These are phyloP conservation scores for Helotiales sp. DNA, from an alignment of 2,329 filamentous ascomycete genomes.

Conservation along the genomic window DNA sequence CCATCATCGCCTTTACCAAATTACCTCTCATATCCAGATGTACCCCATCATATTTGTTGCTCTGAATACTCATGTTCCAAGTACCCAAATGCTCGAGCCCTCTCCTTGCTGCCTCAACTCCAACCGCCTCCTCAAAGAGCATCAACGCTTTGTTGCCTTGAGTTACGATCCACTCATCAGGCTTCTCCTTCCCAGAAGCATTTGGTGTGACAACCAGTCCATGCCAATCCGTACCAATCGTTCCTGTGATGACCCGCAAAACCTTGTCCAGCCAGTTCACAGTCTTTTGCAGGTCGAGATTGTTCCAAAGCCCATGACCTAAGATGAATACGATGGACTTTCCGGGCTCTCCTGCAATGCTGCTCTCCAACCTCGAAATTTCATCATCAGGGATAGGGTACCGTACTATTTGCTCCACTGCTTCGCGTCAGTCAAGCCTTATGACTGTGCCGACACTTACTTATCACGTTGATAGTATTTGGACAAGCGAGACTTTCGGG, in stretches of 20 bases:
- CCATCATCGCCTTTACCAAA: slow-evolving; percentile 50
- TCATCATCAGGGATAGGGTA: slow-evolving; percentile 44
- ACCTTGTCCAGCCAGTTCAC: slow-evolving; percentile 43
- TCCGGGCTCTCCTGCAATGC: slow-evolving; percentile 32
- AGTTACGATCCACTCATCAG: slow-evolving; percentile 45
- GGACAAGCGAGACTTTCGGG: slow-evolving; percentile 43
- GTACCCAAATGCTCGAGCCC: slow-evolving; percentile 48
- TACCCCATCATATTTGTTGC: slow-evolving; percentile 48
- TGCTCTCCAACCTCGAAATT: slow-evolving; percentile 38
- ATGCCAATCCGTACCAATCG: slow-evolving; percentile 19
- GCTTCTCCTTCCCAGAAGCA: slow-evolving; percentile 46
- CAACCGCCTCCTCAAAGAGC: slow-evolving; percentile 42
- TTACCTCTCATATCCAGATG: slow-evolving; percentile 49
- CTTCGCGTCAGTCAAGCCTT: slow-evolving; percentile 17
- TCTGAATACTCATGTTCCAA: slow-evolving; percentile 52
- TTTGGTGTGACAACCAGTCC: slow-evolving; percentile 45
- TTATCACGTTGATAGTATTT: slow-evolving; percentile 40
- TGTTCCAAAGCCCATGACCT: slow-evolving; percentile 49
- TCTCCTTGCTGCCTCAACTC: slow-evolving; percentile 29
- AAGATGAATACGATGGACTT: slow-evolving; percentile 43
- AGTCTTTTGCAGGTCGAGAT: slow-evolving; percentile 44
- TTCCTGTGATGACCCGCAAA: slow-evolving; percentile 31
- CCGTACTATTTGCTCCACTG: slow-evolving; percentile 44
- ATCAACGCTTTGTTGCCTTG: slow-evolving; percentile 50
- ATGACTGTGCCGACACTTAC: slow-evolving; percentile 18